Conservation (phyloP, 352 stramenopile genomes). For the Elongisporangium anandrum region DNA sequence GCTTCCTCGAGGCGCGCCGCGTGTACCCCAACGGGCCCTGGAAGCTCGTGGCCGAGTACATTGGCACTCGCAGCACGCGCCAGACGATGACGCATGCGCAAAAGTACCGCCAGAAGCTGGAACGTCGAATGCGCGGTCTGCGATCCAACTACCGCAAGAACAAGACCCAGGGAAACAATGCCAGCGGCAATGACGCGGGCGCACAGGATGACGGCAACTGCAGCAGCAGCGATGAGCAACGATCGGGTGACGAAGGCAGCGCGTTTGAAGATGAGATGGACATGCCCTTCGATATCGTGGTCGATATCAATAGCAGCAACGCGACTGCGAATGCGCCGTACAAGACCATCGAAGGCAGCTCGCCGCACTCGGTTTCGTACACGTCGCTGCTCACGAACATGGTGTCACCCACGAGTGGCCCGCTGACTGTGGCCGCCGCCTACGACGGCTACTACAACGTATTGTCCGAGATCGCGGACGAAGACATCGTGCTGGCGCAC, state of each 20-base stretch:
- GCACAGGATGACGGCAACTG: background rate
- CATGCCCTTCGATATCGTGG: background rate
- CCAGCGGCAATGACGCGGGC: background rate
- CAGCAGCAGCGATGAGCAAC: background rate
- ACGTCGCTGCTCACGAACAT: conserved; percentile 1
- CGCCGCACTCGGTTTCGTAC: background rate
- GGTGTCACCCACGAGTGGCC: conserved; percentile 1
- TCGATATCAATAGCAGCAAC: background rate
- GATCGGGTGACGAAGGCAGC: background rate
- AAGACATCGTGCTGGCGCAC: background rate
- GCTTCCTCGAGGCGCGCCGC: conserved; percentile 41
- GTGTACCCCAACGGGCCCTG: conserved; percentile 46
- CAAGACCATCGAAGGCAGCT: background rate
- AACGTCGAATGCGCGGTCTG: conserved; percentile 24
- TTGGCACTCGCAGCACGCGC: conserved; percentile 38
- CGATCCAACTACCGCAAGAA: conserved; percentile 11
- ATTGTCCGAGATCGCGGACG: background rate
- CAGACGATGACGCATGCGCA: conserved; percentile 44
- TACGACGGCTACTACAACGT: background rate
- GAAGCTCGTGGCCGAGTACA: conserved; percentile 40
- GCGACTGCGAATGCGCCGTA: background rate
- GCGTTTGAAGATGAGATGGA: background rate
- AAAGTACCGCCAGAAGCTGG: conserved; percentile 43
- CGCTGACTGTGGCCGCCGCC: conserved; percentile 3
- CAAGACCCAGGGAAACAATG: conserved; percentile 1